Base-by-base conservation (phyloP, 495 filamentous ascomycete genomes). In the Aspergillus kassunensis region DNA sequence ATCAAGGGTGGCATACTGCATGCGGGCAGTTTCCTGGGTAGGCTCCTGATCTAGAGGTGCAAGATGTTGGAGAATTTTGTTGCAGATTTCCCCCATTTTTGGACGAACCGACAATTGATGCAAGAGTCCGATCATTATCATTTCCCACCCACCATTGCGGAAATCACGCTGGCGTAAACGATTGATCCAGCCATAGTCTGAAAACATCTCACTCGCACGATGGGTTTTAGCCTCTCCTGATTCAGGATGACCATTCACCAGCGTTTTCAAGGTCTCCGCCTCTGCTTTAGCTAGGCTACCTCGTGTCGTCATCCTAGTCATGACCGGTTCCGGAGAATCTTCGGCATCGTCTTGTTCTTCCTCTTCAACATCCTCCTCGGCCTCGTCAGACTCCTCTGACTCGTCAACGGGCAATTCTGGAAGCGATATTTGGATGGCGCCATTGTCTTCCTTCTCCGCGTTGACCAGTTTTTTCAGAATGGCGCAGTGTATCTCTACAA, bases 401-500 rank as follows among this genome's bases (percentile, higher is more conserved):
- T 83, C 81, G 12, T 88, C 84, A 4, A 79, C 74, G 9, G 87
- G 83, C 24, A 88, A 73, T 49, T 92, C 87, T 2, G 90, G 91
- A 12, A 98, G 72, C 23, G 84, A 81, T 1, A 91, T 80, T 44
- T 89, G 82, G 9, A 95, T 70, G 47, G 89, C 83, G 6, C 95
- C 95, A 40, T 85, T 85, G 12, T 78, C 66, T 23, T 88, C 84
- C 9, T 81, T 79, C 53, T 85, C 77, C 16, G 84, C 77, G 60
- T 84, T 85, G 45, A 97, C 90, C 23, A 97, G 74, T 34, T 88
- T 83, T 62, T 96, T 96, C 39, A 98, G 71, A 3, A 96, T 80
- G 0, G 95, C 83, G 64, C 93, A 98, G 65, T 97, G 91, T 0
- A 92, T 80, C 63, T 98, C 93, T 21, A 86, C 84, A 57, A 96